Base-by-base conservation (phyloP, 768 basidiomycete genomes). In the Termitomyces sp. region DNA sequence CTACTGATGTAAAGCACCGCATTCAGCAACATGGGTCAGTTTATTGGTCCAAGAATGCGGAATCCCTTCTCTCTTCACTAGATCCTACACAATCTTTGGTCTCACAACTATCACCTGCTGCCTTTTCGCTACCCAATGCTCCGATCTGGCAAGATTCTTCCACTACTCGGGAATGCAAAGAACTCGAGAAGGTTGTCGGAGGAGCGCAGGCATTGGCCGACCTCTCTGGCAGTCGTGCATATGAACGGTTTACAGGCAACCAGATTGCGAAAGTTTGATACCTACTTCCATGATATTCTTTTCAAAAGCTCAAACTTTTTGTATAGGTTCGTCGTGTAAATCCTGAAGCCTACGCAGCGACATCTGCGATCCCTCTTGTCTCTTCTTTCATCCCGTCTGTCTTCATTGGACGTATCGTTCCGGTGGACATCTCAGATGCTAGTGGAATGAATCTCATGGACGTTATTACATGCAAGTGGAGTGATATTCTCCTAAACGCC, bases 101-200 rank as follows among this genome's bases (percentile, higher is more conserved):
- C 10, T 76, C 79, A 3, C 90, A 92, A 62, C 73, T 94, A 38
- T 71, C 74, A 20, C 82, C 80, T 0, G 68, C 65, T 8, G 90
- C 90, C 3, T 92, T 94, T 69, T 84, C 90, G 6, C 71, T 84
- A 13, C 76, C 76, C 1, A 78, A 78, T 60, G 81, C 87, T 3
- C 91, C 92, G 10, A 94, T 94, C 66, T 95, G 93, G 92, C 92
- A 94, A 68, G 93, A 94, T 70, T 91, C 90, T 1, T 92, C 90
- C 0, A 94, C 92, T 0, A 86, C 84, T 0, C 71, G 73, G 44
- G 90, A 94, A 63, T 94, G 92, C 66, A 73, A 73, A 55, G 79
- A 76, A 57, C 72, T 94, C 44, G 89, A 93, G 65, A 77, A 74
- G 0, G 77, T 75, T 38, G 72, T 88, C 10, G 91, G 91, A 38